Base-by-base conservation (phyloP, 371 early-diverging fungal genomes). In the Mortierella sp. region DNA sequence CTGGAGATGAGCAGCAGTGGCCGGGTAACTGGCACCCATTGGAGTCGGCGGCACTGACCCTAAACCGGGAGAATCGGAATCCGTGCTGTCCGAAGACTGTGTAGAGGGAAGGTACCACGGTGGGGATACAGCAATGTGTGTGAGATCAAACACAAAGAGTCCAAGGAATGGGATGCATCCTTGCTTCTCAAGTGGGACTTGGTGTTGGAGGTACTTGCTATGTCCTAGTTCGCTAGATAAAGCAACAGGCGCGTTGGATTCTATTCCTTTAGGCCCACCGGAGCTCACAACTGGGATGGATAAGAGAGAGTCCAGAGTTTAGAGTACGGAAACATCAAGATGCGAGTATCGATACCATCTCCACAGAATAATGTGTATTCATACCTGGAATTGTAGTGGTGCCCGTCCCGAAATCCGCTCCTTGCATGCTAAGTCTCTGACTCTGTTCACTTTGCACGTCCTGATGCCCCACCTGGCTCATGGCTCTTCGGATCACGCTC, bases 401-500 rank as follows among this genome's bases (percentile, higher is more conserved):
- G 17, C 12, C 30, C 34, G 17, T 2, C 4, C 14, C 14, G 14
- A 15, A 26, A 11, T 67, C 68, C 1, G 30, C n/a, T 1, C 48
- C 51, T 34, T 64, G 59, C n/a, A 43, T 12, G 17, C 55, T 59
- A 11, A 27, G 24, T 21, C 49, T 14, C 17, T 59, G 59, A 19
- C 31, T 5, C 1, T 30, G 14, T 12, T 68, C 69, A 14, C 24
- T 34, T 11, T 26, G 23, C 6, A 50, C 34, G 21, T 69, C 64
- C 23, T 68, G 50, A 9, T 64, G 41, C 12, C 50, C 60, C 1
- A 69, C 84, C 37, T 81, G 76, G 44, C 66, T 83, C 88, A 88
- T 88, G 2, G 83, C 82, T 23, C 81, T 82, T 7, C 88, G 79
- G 0, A 88, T 69, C 32, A 82, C 80, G 41, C 82, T 85, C 88